Evolutionary conservation across 2,329 filamentous ascomycete species (phyloP), one percentile per base, ranked within the genome.

Genomic region (Xylariaceae sp.): DNA sequence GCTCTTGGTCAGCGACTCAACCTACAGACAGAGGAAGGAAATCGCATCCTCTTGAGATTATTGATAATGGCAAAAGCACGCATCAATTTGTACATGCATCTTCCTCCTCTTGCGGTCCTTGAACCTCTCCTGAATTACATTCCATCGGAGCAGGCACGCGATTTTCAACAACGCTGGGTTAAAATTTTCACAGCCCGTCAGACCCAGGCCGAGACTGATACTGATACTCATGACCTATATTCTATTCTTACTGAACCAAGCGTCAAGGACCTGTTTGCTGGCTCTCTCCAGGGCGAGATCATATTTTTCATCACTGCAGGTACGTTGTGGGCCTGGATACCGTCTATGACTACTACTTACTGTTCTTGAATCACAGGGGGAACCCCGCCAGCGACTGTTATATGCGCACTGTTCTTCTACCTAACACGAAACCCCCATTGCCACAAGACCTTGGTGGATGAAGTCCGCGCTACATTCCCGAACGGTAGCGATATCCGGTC

Each of bases 261-360:
- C 11, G 23, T 36, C 5, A 35, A 33, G 19, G 65, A 68, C 32
- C 57, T 69, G 9, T 65, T 37, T 3, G 32, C 25, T 11, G n/a
- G n/a, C n/a, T n/a, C n/a, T n/a, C 21, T 7, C 2, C 11, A 63
- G 60, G 59, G 57, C 12, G 64, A 68, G 38, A 61, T 64, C 2
- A 63, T 66, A 30, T 57, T 64, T 1, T 56, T 69, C 31, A 35
- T 39, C 14, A 29, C 38, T 19, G 41, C 39, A 16, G 39, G 45
- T 38, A 23, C 23, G 40, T 16, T 16, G 17, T 9, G 14, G 19
- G 11, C n/a, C n/a, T n/a, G n/a, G n/a, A n/a, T n/a, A n/a, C n/a
- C n/a, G n/a, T n/a, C n/a, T n/a, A n/a, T n/a, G n/a, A n/a, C n/a
- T n/a, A n/a, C n/a, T n/a, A n/a, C n/a, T n/a, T n/a, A n/a, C n/a